Evolutionary conservation across 139 green algal species (phyloP).

Genomic region (Tetraselmis chui): DNA sequence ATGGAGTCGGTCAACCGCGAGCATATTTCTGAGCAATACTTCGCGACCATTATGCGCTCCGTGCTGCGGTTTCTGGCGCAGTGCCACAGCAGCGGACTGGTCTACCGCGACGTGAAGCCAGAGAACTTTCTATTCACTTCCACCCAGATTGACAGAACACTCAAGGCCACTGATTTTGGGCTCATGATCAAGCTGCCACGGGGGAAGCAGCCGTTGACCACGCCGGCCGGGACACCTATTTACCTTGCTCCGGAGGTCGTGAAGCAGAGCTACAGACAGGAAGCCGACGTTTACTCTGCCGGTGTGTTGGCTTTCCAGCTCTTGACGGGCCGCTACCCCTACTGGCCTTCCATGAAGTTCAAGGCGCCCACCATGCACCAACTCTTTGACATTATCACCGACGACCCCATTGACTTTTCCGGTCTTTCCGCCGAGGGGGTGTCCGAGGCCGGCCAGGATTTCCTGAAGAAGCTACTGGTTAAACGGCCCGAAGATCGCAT

Average conservation of each 20-base stretch:
- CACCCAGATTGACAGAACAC: constrained; percentile 29
- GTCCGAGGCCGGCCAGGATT: constrained; percentile 11
- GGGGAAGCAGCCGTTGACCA: constrained; percentile 64
- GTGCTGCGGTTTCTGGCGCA: constrained; percentile 74
- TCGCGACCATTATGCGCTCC: constrained; percentile 40
- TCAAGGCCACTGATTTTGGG: constrained; percentile 77
- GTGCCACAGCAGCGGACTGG: constrained; percentile 66
- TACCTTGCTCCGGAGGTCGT: constrained; percentile 85
- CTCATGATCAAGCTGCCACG: constrained; percentile 56
- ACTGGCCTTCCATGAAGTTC: constrained; percentile 73
- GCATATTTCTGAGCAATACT: constrained; percentile 12
- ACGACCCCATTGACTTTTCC: background rate
- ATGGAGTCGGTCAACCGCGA: background rate
- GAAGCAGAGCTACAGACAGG: constrained; percentile 70
- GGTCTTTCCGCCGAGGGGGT: no score
- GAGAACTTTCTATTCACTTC: constrained; percentile 86
- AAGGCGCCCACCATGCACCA: background rate
- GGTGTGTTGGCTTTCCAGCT: constrained; percentile 89
- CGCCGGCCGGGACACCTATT: constrained; percentile 59
- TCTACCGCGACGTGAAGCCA: constrained; percentile 3
- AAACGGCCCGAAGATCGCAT: constrained; percentile 57
- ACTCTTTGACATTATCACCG: background rate
- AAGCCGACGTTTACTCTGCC: constrained; percentile 78
- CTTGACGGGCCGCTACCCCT: constrained; percentile 61
- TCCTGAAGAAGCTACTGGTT: constrained; percentile 46